Evolutionary conservation across 2,329 filamentous ascomycete species (phyloP).

Genomic region (Sporothrix euskadiensis): DNA sequence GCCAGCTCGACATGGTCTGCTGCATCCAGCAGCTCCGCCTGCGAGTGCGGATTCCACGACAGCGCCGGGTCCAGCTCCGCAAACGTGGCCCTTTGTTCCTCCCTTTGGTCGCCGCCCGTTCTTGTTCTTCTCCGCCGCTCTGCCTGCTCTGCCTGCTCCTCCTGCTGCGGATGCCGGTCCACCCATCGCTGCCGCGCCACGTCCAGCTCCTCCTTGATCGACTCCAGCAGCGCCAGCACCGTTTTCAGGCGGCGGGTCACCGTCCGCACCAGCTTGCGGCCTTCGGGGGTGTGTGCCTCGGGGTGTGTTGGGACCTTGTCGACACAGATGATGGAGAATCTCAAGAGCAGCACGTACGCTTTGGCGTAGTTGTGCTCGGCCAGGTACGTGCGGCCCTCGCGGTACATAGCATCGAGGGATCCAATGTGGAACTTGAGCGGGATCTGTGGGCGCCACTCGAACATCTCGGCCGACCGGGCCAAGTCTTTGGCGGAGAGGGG

Average conservation of each 20-base stretch:
- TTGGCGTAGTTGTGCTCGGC: constrained; percentile 82
- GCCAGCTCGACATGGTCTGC: constrained; percentile 73
- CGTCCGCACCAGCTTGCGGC: constrained; percentile 60
- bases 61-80: constrained; percentile 63
- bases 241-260: constrained; percentile 52
- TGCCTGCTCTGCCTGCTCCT: neutral
- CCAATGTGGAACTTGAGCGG: constrained; percentile 79
- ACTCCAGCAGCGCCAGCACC: constrained; percentile 71
- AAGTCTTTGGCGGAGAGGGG: constrained; percentile 79
- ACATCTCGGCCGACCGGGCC: constrained; percentile 71
- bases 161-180: constrained; percentile 39
- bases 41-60: constrained; percentile 42
- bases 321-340: constrained; percentile 82
- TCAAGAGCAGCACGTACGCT: constrained; percentile 87
- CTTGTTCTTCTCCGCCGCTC: no score
- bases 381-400: constrained; percentile 85
- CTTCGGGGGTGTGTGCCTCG: constrained; percentile 66
- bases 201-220: constrained; percentile 76
- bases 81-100: constrained; percentile 46
- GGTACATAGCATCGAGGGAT: constrained; percentile 74
- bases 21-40: constrained; percentile 65
- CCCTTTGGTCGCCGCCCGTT: constrained; percentile 36
- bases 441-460: constrained; percentile 76
- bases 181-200: constrained; percentile 63
- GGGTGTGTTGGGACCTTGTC: constrained; percentile 75